Base-by-base conservation (phyloP, 2,329 filamentous ascomycete species). In the Thelonectria rubi region DNA sequence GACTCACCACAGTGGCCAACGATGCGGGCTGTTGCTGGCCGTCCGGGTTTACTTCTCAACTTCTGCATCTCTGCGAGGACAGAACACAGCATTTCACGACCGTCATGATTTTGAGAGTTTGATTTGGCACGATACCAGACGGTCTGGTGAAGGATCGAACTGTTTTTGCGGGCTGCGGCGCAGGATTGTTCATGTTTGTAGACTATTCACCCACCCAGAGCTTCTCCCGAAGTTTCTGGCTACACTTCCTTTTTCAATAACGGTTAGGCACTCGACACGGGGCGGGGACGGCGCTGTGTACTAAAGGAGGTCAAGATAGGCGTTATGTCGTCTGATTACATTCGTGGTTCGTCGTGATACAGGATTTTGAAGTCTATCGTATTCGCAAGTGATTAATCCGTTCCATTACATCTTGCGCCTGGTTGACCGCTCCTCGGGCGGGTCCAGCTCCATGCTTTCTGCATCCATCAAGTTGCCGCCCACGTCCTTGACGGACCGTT, bases 401-500 rank as follows among this genome's bases (percentile, higher is more conserved):
- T 30, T 24, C 45, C 54, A 3, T 58, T 18, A 86, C 63, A 87
- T 78, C 77, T 86, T 88, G 58, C 84, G 79, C 63, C 84, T 82
- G 65, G 80, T 84, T 2, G 80, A 77, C 43, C 83, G 78, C 73
- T 84, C 81, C 50, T 81, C 81, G 1, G 81, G 81, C 11, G 84
- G 81, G 48, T 88, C 86, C 26, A 88, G 69, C 52, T 88, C 86
- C 81, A 87, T 86, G 45, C 78, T 81, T 64, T 84, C 82, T 30
- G 82, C 81, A 4, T 80, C 78, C 2, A 77, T 75, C 20, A 78
- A 72, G 52, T 77, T 78, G 46, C 80, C 71, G 46, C 80, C 71
- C 51, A 78, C 75, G 49, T 84, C 81, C 58, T 80, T 79, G 68
- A 81, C 79, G 58, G 72, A 61, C 20, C 76, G 70, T 67, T 78